Evolutionary conservation across 805 yeast genomes (phyloP), one percentile per base, ranked within the genome.

Genomic region (Phaffomyces antillensis): DNA sequence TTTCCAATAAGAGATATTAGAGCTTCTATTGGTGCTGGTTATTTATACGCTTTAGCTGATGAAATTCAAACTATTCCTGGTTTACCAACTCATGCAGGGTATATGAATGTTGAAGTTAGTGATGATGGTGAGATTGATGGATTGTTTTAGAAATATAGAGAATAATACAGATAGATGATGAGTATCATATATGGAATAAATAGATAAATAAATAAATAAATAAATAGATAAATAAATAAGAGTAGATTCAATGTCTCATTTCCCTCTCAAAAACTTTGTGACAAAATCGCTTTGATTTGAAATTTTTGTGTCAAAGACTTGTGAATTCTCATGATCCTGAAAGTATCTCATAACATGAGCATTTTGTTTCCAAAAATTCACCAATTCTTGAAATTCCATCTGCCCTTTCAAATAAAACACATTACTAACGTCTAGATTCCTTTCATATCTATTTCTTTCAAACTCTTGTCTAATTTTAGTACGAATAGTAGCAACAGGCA

Each of bases 21-120:
- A 67, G 90, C 91, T 36, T 84, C 96, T 33, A 86, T 87, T 45
- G 99, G 99, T 66, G 98, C 97, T 40, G 97, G 97, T 10, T 91
- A 91, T 68, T 74, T 91, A 62, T 93, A 91, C 61, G 98, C 98
- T 2, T 75, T 91, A 56, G 97, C 97, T 16, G 97, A 95, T 45
- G 96, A 91, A 67, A 91, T 91, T 59, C 89, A 85, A 83, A 91
- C 99, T 25, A 90, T 91, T 56, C 99, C 99, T 25, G 99, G 99
- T 49, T 72, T 91, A 61, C 95, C 97, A 45, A 91, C 98, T 10
- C 90, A 86, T 63, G 85, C 95, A 55, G 98, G 98, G 24, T 91
- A 86, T 72, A 87, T 91, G 96, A 86, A 90, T 61, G 96, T 91
- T 47, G 99, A 91, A 66, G 93, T 91, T 44, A 80, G 85, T 63